Evolutionary conservation across 2,329 filamentous ascomycete species (phyloP), one percentile per base, ranked within the genome.

Genomic region (Emericellopsis atlantica): DNA sequence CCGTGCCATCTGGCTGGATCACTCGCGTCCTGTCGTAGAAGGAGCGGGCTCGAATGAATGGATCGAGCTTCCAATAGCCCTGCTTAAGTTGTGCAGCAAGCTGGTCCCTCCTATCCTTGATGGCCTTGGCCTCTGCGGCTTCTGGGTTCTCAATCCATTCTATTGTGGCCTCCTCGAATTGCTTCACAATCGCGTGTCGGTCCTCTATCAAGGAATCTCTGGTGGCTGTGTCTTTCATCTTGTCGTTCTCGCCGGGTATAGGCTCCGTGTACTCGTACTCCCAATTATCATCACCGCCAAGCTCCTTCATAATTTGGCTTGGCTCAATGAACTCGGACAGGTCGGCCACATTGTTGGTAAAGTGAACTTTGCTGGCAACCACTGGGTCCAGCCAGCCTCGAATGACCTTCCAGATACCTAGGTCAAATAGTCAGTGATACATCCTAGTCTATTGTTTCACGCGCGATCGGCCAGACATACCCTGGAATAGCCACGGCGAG

Each of bases 371-470:
- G 55, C 76, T 73, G 21, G 92, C 92, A 23, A 98, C 90, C 4
- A 98, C 90, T 2, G 92, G 92, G 58, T 98, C 92, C 32, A 98
- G 76, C 92, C 92, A 98, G 50, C 89, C 88, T 48, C 79, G 81
- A 56, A 98, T 94, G 48, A 98, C 85, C 57, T 79, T 88, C 92
- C 90, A 96, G 48, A 96, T 85, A n/a, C 85, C 84, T 84, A 44
- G 5, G 6, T 10, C 29, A 21, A 10, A 18, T 34, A 38, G 38
- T 23, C 14, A 40, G 23, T 26, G 18, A 10, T 36, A 15, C 8
- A 21, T 29, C 26, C n/a, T 39, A 14, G 12, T 24, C 21, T 22
- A n/a, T 7, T 22, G 35, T 54, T 45, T 18, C 14, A 29, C 6
- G 18, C n/a, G n/a, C 31, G 10, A 21, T 8, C 51, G 46, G 18